phyloP scores from a whole-genome alignment of 169 alveolate genomes.

The Plasmodium coatneyi region DNA sequence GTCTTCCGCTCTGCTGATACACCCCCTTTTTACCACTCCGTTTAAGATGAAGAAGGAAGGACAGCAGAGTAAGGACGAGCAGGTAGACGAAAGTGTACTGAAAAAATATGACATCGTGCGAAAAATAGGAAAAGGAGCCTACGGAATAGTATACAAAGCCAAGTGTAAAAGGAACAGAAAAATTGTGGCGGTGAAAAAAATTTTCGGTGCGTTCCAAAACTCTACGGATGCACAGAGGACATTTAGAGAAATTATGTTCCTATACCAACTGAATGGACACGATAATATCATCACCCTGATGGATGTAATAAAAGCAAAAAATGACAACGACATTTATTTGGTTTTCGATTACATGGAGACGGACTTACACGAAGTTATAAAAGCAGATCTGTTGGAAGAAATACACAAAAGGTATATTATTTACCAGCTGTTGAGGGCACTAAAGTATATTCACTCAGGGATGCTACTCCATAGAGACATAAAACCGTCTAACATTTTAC shows the following conservation, averaged over 20 bases:
- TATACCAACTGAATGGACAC: conserved; percentile 93
- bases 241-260: conserved; percentile 98
- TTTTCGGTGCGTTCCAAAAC: conserved; percentile 99
- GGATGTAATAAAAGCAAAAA: conserved; percentile 96
- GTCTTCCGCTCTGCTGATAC: background rate
- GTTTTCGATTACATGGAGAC: conserved; percentile 98
- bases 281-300: conserved; percentile 95
- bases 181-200: conserved; percentile 98
- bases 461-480: conserved; percentile 98
- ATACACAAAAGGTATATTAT: conserved; percentile 94
- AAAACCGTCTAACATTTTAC: conserved; percentile 97
- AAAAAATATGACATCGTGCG: conserved; percentile 91
- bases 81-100: conserved; percentile 93
- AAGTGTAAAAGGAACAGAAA: conserved; percentile 95
- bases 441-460: conserved; percentile 95
- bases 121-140: conserved; percentile 97
- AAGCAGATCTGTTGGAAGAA: conserved; percentile 97
- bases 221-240: conserved; percentile 99
- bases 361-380: conserved; percentile 98
- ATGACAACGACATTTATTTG: conserved; percentile 97
- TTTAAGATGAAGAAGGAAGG: background rate
- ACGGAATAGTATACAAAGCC: conserved; percentile 99
- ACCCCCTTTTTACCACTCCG: background rate
- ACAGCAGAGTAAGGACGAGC: conserved; percentile 31
- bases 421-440: conserved; percentile 93